A percentile compares a stretch with the other conserved stretches of the same genome.
Conservation (phyloP, 192 early-diverging fungal species). For the Rhizophlyctis rosea region DNA sequence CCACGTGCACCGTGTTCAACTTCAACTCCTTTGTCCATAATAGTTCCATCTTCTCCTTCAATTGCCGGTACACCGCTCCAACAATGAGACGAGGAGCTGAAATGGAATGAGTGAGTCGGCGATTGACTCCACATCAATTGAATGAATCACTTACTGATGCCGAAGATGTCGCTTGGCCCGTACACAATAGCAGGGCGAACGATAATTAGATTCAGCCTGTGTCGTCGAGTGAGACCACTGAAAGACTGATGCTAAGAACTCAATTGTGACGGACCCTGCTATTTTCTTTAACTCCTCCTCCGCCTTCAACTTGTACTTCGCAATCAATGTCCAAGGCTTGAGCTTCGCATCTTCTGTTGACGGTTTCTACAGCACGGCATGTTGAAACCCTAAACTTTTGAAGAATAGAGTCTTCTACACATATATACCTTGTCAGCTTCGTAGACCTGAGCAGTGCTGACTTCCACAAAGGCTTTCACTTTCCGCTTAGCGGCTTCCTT, state of each 20-base stretch:
- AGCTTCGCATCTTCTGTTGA: conserved; percentile 63
- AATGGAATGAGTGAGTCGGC: conserved; percentile 2
- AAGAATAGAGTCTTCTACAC: not conserved
- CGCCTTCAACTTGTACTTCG: conserved; percentile 72
- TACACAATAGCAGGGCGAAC: conserved; percentile 87
- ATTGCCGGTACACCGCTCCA: conserved; percentile 80
- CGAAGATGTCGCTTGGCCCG: conserved; percentile 73
- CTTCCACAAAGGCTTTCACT: conserved; percentile 73
- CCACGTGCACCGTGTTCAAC: conserved; percentile 93
- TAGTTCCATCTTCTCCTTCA: conserved; percentile 86
- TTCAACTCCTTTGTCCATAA: conserved; percentile 90
- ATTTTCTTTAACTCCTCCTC: conserved; percentile 78
- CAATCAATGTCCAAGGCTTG: conserved; percentile 78
- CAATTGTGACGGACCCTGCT: conserved; percentile 46
- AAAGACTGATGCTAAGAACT: not conserved
- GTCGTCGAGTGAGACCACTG: not conserved
- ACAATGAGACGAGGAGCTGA: conserved; percentile 87
- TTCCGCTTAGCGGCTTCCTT: conserved; percentile 76
- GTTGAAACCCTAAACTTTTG: not conserved
- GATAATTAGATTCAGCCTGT: conserved; percentile 74
- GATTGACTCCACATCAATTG: not conserved
- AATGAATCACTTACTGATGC: conserved; percentile 64
- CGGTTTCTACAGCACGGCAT: conserved; percentile 47
- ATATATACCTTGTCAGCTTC: conserved; percentile 62
- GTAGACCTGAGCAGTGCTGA: conserved; percentile 92